Base-by-base conservation (phyloP, 2,329 filamentous ascomycete species). In the Colletotrichum sojae region DNA sequence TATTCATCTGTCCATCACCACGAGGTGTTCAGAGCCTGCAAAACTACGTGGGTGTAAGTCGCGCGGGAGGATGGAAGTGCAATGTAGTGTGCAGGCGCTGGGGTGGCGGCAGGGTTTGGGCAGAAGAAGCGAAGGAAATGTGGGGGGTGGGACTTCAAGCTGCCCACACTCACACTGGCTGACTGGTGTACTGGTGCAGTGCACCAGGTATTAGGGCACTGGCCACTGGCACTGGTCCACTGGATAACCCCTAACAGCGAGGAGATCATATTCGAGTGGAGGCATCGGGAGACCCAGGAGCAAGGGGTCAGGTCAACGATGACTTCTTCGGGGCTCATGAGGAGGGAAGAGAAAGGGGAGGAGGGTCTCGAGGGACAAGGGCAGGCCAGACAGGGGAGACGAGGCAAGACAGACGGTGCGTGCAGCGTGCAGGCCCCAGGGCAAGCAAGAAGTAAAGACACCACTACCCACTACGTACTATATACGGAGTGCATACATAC, bases 181-280 rank as follows among this genome's bases (percentile, higher is more conserved):
- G 8, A 36, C 31, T 25, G 22, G 22, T 25, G 22, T 25, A 25
- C 22, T 25, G 22, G 22, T 25, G 22, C 22, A 25, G 22, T 25
- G 22, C 22, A 25, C 22, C 31, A 36, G 8, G 10, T 10, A 36
- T 10, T 36, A 10, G 31, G 2, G 31, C 31, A 36, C 31, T 20
- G 25, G 22, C 13, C 22, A 25, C 36, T 39, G 64, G 61, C 53
- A 18, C 25, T 39, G 20, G 49, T 49, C 61, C 49, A 60, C 66
- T 63, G 62, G 55, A 63, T 69, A 51, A 55, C 63, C 63, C 62
- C 62, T 53, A 60, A 51, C 56, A 67, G 45, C 43, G 61, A 71
- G 70, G 57, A 71, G 70, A 72, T 72, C 70, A 71, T 68, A 45
- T 63, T 58, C 63, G 64, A 64, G 69, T 71, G 68, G 64, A 71